Evolutionary conservation across 2,329 filamentous ascomycete genomes (phyloP).

Genomic region (Colletotrichum tamarilloi): DNA sequence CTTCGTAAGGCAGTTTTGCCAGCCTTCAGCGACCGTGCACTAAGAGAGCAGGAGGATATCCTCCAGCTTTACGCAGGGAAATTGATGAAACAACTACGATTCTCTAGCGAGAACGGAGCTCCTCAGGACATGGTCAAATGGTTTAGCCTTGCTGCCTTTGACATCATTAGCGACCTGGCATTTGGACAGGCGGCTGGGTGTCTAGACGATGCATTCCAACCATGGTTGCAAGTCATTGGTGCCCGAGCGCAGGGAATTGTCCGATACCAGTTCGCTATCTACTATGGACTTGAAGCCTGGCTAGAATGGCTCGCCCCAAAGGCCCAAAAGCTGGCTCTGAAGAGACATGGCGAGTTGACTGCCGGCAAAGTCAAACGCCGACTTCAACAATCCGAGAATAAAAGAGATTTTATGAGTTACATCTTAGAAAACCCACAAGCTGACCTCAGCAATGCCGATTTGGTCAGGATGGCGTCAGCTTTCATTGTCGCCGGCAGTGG

Average conservation of each 20-base stretch:
- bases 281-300: conserved; percentile 19
- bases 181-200: conserved; percentile 57
- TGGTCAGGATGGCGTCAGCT: conserved; percentile 24
- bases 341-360: conserved; percentile 18
- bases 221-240: conserved; percentile 28
- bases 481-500: conserved; percentile 53
- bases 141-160: conserved; percentile 52
- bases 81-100: conserved; percentile 16
- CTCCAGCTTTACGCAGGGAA: conserved; percentile 24
- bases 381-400: conserved; percentile 11
- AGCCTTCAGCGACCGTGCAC: conserved; percentile 17
- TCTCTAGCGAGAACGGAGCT: conserved; percentile 3
- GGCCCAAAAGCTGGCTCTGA: conserved; percentile 15
- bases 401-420: conserved; percentile 26
- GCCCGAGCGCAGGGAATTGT: conserved; percentile 19
- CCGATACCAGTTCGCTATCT: conserved; percentile 19
- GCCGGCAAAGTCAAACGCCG: conserved; percentile 21
- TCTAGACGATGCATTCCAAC: conserved; percentile 41
- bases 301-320: conserved; percentile 21
- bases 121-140: conserved; percentile 44
- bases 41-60: conserved; percentile 28
- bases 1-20: conserved; percentile 23
- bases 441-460: conserved; percentile 17
- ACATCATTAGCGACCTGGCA: conserved; percentile 57
- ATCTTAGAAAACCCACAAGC: conserved; percentile 14